Base-by-base conservation (phyloP, 306 rosid genomes). In the Betula pendula region DNA sequence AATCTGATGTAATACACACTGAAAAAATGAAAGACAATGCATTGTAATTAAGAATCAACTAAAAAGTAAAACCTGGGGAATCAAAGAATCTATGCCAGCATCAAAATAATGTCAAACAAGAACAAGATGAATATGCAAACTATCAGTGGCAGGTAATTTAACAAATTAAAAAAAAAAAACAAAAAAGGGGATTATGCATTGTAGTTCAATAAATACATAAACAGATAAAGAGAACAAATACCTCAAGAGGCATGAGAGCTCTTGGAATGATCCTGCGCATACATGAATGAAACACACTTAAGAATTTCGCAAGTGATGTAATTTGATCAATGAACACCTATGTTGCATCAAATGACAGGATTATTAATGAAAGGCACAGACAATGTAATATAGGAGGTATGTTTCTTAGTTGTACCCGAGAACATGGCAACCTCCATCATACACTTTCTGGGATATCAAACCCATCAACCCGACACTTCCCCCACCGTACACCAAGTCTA, bases 401-500 rank as follows among this genome's bases (percentile, higher is more conserved):
- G 68, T 50, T 73, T 50, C 81, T 68, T 44, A 73, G 73, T 56
- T 67, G 73, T 87, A 94, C 97, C 98, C 98, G 50, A 91, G 85
- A 71, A 94, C 98, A 82, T 89, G 92, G 87, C 94, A 91, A 58
- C 97, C 97, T 80, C 98, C 98, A 79, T 91, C 94, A 74, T 80
- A 85, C 40, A 94, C 98, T 52, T 84, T 90, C 80, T 86, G 89
- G 14, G 98, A 94, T 84, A 94, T 85, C 74, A 91, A 85, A 60
- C 98, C 98, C 98, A 94, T 94, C 77, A 94, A 79, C 55, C 98
- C 98, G 2, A 91, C 81, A 79, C 96, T 90, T 82, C 98, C 98
- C 12, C 98, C 97, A 77, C 98, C 97, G 71, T 94, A 94, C 67
- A 91, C 98, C 90, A 93, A 85, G 87, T 88, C 90, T 86, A 91